Conservation (phyloP, 1,284 basidiomycete species). For the Rhodotorula sp. region DNA sequence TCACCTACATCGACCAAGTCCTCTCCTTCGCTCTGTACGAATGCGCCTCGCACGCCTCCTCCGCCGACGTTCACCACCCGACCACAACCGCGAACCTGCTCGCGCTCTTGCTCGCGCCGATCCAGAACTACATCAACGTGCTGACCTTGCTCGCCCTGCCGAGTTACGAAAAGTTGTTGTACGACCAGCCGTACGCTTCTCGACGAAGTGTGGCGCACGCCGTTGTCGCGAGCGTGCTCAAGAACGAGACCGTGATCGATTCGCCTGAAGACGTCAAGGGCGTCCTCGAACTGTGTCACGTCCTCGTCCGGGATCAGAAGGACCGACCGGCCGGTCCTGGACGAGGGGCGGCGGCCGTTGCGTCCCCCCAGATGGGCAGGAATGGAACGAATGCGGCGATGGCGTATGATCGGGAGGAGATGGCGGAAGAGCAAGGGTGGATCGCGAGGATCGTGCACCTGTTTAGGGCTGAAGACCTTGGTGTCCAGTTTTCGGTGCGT, state of each 20-base stretch:
- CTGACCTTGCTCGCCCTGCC: conserved; percentile 89
- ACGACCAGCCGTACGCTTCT: conserved; percentile 79
- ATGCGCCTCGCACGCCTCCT: conserved; percentile 54
- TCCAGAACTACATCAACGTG: conserved; percentile 89
- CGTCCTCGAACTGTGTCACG: conserved; percentile 82
- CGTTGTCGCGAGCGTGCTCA: conserved; percentile 83
- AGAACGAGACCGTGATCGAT: conserved; percentile 90
- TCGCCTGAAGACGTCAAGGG: conserved; percentile 86
- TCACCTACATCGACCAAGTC: conserved; percentile 94
- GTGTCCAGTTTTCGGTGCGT: conserved; percentile 79
- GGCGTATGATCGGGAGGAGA: conserved; percentile 73
- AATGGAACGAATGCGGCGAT: conserved; percentile 45
- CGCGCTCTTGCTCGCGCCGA: conserved; percentile 81
- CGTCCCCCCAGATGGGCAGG: neutral
- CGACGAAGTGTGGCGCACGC: conserved; percentile 86
- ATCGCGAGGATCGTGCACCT: conserved; percentile 92
- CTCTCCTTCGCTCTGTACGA: conserved; percentile 79
- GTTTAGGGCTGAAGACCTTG: conserved; percentile 77
- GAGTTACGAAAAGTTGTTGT: conserved; percentile 75
- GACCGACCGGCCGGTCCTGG: conserved; percentile 53
- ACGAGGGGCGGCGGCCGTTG: neutral
- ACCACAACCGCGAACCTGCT: conserved; percentile 85
- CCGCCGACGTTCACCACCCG: conserved; percentile 79
- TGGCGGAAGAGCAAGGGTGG: conserved; percentile 97
- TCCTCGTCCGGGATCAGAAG: conserved; percentile 82